Percentiles rank a stretch among this genome's conserved stretches.
Evolutionary conservation across 1,139 yeast species (phyloP).

Genomic region (Hemisphaericaspora lyxosophila): DNA sequence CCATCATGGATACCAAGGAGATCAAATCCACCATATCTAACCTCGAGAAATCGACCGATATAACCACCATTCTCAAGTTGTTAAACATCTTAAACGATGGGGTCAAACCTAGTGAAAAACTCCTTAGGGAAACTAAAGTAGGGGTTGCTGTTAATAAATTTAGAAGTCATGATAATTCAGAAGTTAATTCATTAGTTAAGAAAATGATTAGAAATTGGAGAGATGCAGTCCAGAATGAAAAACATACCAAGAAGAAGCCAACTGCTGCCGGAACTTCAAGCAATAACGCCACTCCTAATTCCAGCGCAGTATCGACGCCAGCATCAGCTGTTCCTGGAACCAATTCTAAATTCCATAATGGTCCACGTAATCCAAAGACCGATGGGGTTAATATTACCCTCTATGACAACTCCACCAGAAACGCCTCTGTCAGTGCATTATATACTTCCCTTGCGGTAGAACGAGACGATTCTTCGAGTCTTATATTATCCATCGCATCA

Average conservation of each 20-base stretch:
- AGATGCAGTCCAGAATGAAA: conserved; percentile 79
- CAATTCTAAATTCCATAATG: conserved; percentile 24
- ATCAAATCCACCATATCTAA: conserved; percentile 67
- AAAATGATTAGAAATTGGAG: conserved; percentile 87
- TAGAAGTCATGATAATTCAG: conserved; percentile 64
- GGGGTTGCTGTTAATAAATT: conserved; percentile 94
- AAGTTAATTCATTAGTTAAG: conserved; percentile 70
- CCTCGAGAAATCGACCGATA: conserved; percentile 73
- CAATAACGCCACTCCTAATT: conserved; percentile 5
- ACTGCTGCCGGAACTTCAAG: neutral
- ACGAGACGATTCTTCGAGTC: conserved; percentile 52
- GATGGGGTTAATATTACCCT: conserved; percentile 75
- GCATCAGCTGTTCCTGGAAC: conserved; percentile 16
- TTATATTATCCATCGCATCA: conserved; percentile 62
- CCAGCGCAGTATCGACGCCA: conserved; percentile 7
- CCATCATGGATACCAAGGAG: conserved; percentile 67
- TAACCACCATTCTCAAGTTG: conserved; percentile 64
- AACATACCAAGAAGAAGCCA: conserved; percentile 44
- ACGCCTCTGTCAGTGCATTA: conserved; percentile 77
- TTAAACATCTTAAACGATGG: conserved; percentile 67
- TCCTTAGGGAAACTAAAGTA: conserved; percentile 90
- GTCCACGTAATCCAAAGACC: conserved; percentile 72
- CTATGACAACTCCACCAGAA: conserved; percentile 76
- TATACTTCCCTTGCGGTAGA: conserved; percentile 90
- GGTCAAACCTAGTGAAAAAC: conserved; percentile 79